Evolutionary conservation across 2,329 filamentous ascomycete genomes (phyloP).

Genomic region (Colletotrichum siamense): DNA sequence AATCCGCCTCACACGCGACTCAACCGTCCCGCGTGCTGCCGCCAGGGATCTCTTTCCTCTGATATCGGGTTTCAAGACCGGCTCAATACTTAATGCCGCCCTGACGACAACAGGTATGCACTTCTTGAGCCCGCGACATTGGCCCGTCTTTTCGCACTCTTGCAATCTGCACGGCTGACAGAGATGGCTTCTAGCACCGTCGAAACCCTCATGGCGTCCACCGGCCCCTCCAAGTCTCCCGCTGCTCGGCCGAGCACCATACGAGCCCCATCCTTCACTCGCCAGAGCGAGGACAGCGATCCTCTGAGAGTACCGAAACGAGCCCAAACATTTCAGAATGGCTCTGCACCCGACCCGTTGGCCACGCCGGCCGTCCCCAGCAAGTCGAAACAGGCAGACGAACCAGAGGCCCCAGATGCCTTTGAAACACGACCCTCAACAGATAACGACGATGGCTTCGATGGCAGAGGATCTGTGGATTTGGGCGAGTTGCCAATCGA

Average conservation of each 20-base stretch:
- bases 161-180: background rate
- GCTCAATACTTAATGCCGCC: conserved; percentile 11
- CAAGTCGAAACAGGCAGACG: conserved; percentile 20
- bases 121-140: background rate
- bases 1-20: conserved; percentile 15
- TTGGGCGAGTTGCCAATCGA: conserved; percentile 94
- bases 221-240: conserved; percentile 30
- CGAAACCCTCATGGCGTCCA: conserved; percentile 37
- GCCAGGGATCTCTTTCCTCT: conserved; percentile 21
- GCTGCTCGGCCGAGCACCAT: conserved; percentile 33
- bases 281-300: conserved; percentile 34
- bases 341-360: conserved; percentile 32
- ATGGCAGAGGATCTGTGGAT: conserved; percentile 66
- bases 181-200: conserved; percentile 17
- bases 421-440: conserved; percentile 53
- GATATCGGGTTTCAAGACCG: conserved; percentile 22
- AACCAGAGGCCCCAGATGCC: conserved; percentile 44
- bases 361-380: background rate
- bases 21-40: background rate
- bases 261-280: conserved; percentile 35
- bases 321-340: conserved; percentile 52
- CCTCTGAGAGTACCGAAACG: conserved; percentile 43
- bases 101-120: conserved; percentile 1
- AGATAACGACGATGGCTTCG: conserved; percentile 50
- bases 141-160: background rate